phyloP scores from a whole-genome alignment of 2,329 filamentous ascomycete species.

The Rhynchosporium agropyri region DNA sequence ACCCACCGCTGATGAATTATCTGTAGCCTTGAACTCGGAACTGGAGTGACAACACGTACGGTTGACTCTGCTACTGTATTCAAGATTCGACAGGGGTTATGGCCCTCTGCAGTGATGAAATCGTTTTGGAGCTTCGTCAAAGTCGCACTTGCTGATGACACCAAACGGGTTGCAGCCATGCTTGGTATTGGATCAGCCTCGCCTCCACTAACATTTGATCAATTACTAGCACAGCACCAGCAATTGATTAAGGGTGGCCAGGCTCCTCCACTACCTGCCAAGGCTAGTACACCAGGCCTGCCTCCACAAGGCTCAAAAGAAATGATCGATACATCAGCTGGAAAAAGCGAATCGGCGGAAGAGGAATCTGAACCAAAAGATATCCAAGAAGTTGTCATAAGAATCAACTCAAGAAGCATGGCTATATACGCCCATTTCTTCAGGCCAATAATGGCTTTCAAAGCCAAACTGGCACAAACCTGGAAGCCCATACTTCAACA shows the following conservation, averaged over 20 bases:
- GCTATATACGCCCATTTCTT: constrained; percentile 34
- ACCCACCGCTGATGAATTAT: constrained; percentile 32
- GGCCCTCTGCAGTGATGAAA: constrained; percentile 54
- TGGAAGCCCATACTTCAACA: constrained; percentile 50
- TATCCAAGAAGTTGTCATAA: not conserved
- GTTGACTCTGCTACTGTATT: constrained; percentile 53
- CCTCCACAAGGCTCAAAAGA: constrained; percentile 19
- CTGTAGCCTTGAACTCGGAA: constrained; percentile 52
- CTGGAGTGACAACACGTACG: constrained; percentile 52
- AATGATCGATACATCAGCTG: constrained; percentile 20
- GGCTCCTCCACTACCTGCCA: constrained; percentile 23
- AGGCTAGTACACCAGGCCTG: constrained; percentile 31
- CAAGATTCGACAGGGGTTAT: constrained; percentile 53
- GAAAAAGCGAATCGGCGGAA: constrained; percentile 20
- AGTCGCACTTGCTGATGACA: constrained; percentile 50
- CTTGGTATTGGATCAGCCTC: constrained; percentile 48
- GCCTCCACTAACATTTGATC: constrained; percentile 32
- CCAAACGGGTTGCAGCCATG: constrained; percentile 47
- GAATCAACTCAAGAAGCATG: constrained; percentile 7
- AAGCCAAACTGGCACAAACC: constrained; percentile 43
- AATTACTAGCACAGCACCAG: constrained; percentile 34
- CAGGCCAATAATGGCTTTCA: constrained; percentile 38
- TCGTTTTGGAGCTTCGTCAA: constrained; percentile 56
- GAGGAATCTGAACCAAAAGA: constrained; percentile 21
- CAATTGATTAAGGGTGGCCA: constrained; percentile 29